Evolutionary conservation across 139 green algal genomes (phyloP).

Genomic region (Chlamydomonas sp.): DNA sequence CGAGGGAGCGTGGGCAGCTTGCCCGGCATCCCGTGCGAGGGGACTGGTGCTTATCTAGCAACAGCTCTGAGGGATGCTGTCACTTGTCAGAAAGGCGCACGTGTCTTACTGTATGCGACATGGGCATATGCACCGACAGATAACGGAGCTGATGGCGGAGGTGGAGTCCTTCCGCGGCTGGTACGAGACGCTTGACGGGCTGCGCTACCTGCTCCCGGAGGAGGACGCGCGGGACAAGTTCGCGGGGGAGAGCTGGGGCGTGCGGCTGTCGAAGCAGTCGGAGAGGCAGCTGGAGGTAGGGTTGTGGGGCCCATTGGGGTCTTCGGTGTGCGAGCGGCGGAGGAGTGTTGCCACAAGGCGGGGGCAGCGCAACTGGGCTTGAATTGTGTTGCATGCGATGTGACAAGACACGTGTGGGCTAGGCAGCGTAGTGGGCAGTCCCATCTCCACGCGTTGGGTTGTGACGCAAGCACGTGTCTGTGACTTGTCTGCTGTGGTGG

Average conservation of each 20-base stretch:
- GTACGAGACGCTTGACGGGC: slow-evolving; percentile 71
- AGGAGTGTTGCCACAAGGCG: slow-evolving; percentile 58
- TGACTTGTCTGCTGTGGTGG: too few relatives aligned
- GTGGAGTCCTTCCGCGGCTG: slow-evolving; percentile 67
- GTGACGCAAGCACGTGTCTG: too few relatives aligned
- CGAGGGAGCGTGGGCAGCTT: too few relatives aligned
- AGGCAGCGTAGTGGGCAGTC: too few relatives aligned
- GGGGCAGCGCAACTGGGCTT: slow-evolving; percentile 21
- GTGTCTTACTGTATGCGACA: too few relatives aligned
- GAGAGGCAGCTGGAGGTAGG: slow-evolving; percentile 56
- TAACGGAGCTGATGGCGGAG: slow-evolving; percentile 66
- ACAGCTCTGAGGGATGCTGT: too few relatives aligned
- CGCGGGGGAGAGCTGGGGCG: slow-evolving; percentile 43
- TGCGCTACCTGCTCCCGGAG: slow-evolving; percentile 67
- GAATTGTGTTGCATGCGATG: too few relatives aligned
- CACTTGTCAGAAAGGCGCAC: too few relatives aligned
- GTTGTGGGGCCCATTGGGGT: neutral
- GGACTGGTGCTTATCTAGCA: too few relatives aligned
- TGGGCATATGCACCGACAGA: slow-evolving; percentile 4
- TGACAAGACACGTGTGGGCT: too few relatives aligned
- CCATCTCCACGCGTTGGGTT: too few relatives aligned
- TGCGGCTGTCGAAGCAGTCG: slow-evolving; percentile 49
- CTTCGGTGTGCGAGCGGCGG: neutral
- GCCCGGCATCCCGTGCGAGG: too few relatives aligned
- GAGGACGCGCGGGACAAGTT: slow-evolving; percentile 70